Base-by-base conservation (phyloP, 257 asterid species). In the Ilex aquifolium region DNA sequence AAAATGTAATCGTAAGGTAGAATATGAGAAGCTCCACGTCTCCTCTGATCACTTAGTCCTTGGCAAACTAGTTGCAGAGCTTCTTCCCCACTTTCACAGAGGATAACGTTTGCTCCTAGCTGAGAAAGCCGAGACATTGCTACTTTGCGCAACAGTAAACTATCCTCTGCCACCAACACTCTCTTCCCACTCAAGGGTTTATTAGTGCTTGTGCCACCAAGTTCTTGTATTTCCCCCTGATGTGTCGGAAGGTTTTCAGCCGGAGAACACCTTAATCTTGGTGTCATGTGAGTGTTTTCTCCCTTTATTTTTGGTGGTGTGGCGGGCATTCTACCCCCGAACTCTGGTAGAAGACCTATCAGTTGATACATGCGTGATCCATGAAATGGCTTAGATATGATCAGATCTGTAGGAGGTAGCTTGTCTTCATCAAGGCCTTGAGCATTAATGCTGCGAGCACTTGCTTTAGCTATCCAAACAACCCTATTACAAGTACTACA, bases 111-210 rank as follows among this genome's bases (percentile, higher is more conserved):
- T 14, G 91, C 95, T 46, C 97, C 95, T 27, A 81, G 82, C 39
- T 63, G 68, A 3, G 75, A 65, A 54, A 80, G 82, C 31, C 62
- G 55, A 21, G 55, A 30, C 11, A 32, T 53, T 6, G 91, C 84
- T 44, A 88, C 55, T 63, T 49, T 75, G 32, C 80, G 64, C 15
- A 74, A 79, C 2, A 73, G 30, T 0, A 44, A 51, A 60, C 76
- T 71, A 48, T 91, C 98, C 36, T 91, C 98, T 13, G 57, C 95
- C 7, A 92, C 70, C 56, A 92, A 70, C 10, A 88, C 65, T 32
- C 56, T 82, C 73, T 76, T 89, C 71, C 93, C 93, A 27, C 10
- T 55, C 68, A 88, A 65, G 3, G 86, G 82, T 31, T 66, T 65
- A 10, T 31, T 30, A 11, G 14, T 31, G 6, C 69, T 63, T 31